A percentile compares a stretch with the other conserved stretches of the same genome.
These are phyloP conservation scores for Corymbia citriodora DNA, from an alignment of 441 rosid species.

Conservation along the genomic window DNA sequence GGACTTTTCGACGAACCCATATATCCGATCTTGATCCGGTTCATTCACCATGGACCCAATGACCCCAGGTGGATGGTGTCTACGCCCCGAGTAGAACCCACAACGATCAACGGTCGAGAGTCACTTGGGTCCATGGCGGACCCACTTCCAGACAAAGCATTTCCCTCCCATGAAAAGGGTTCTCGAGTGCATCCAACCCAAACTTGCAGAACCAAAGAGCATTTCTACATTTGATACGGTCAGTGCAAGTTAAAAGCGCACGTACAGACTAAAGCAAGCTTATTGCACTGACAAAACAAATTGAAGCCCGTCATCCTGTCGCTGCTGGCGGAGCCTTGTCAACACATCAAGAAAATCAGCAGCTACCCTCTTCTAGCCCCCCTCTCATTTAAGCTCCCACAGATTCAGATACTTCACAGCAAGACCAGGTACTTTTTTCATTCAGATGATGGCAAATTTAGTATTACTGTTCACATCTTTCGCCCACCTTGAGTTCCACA, in stretches of 20 bases:
- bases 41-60: neutral
- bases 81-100: accelerated
- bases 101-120: neutral
- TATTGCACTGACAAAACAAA: neutral
- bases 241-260: neutral
- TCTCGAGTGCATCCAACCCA: neutral
- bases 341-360: neutral
- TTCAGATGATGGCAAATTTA: neutral
- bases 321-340: neutral
- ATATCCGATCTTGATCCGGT: neutral
- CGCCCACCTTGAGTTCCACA: neutral
- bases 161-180: neutral
- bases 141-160: neutral
- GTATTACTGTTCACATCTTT: neutral
- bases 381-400: neutral
- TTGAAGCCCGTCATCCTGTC: neutral
- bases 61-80: neutral
- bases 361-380: neutral
- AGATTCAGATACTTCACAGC: neutral
- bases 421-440: neutral
- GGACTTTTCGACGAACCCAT: neutral
- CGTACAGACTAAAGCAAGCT: neutral
- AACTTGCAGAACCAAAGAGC: neutral
- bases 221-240: neutral
- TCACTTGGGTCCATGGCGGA: accelerated